Evolutionary conservation across 2,329 filamentous ascomycete genomes (phyloP).

Genomic region (Colletotrichum sp.): DNA sequence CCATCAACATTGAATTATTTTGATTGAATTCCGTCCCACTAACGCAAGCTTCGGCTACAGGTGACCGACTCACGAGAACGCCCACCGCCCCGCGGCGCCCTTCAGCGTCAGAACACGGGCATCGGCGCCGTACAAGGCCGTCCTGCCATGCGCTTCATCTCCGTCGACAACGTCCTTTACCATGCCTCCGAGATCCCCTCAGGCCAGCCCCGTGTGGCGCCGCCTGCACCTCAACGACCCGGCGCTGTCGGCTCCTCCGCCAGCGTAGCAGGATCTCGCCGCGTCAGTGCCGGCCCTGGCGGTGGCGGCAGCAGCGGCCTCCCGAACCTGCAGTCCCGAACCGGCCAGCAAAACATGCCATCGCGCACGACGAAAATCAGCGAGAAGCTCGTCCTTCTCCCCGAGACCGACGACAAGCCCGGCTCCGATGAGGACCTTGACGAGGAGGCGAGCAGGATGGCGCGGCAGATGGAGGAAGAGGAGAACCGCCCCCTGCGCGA

Average conservation of each 20-base stretch:
- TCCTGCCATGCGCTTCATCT: constrained; percentile 75
- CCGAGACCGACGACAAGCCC: constrained; percentile 73
- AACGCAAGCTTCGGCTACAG: constrained; percentile 23
- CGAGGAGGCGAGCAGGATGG: constrained; percentile 41
- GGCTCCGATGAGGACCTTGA: constrained; percentile 56
- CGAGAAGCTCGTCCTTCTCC: constrained; percentile 94
- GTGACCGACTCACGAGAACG: constrained; percentile 45
- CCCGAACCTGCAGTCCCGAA: constrained; percentile 43
- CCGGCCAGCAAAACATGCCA: constrained; percentile 68
- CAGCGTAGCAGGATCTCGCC: not conserved
- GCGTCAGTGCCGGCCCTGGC: constrained; percentile 23
- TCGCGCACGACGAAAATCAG: constrained; percentile 91
- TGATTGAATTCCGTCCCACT: not conserved
- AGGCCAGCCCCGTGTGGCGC: constrained; percentile 77
- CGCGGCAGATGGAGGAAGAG: constrained; percentile 52
- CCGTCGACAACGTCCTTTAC: constrained; percentile 93
- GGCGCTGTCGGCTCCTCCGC: constrained; percentile 41
- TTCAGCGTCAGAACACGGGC: constrained; percentile 37
- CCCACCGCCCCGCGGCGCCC: constrained; percentile 32
- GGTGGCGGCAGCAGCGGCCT: not conserved
- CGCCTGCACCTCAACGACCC: constrained; percentile 59
- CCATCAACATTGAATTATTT: not conserved
- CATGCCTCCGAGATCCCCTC: constrained; percentile 95
- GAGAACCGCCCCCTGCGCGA: constrained; percentile 70
- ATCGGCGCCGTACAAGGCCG: constrained; percentile 31